phyloP scores from a whole-genome alignment of 2,329 filamentous ascomycete species.

The Chaetomium olivaceum region DNA sequence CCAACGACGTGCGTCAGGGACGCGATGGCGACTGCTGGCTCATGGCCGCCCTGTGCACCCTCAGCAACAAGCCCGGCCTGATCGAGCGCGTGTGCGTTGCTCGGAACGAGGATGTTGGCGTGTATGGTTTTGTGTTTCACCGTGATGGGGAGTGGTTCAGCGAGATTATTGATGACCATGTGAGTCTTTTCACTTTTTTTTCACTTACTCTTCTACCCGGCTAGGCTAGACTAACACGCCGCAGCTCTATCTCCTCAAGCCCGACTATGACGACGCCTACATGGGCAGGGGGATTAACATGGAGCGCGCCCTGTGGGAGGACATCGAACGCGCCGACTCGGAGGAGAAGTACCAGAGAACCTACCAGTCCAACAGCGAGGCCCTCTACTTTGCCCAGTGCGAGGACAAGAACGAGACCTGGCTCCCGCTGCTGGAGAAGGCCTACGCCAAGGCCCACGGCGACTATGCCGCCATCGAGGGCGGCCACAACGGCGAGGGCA shows the following conservation, averaged over 20 bases:
- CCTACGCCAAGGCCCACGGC: conserved; percentile 73
- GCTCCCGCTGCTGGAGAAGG: conserved; percentile 71
- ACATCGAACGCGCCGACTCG: conserved; percentile 51
- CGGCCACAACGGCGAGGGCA: conserved; percentile 55
- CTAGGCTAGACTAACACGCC: neutral
- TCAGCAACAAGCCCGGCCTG: conserved; percentile 70
- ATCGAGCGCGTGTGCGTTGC: conserved; percentile 75
- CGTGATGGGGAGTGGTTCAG: conserved; percentile 74
- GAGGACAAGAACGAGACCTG: conserved; percentile 69
- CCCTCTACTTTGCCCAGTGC: conserved; percentile 71
- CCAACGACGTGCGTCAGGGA: conserved; percentile 78
- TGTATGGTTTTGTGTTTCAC: conserved; percentile 84
- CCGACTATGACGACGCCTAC: conserved; percentile 59
- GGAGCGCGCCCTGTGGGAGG: conserved; percentile 49
- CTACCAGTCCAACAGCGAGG: conserved; percentile 67
- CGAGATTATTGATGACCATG: conserved; percentile 59
- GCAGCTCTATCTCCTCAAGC: conserved; percentile 55
- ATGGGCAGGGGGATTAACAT: conserved; percentile 39
- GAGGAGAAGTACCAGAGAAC: conserved; percentile 62
- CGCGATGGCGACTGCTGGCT: conserved; percentile 83
- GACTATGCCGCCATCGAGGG: conserved; percentile 73
- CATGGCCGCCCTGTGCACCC: conserved; percentile 74
- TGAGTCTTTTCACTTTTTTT: conserved; percentile 28
- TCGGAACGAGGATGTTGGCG: conserved; percentile 70
- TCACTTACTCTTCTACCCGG: neutral